Base-by-base conservation (phyloP, 2,329 filamentous ascomycete genomes). In the Claviceps sorghi region DNA sequence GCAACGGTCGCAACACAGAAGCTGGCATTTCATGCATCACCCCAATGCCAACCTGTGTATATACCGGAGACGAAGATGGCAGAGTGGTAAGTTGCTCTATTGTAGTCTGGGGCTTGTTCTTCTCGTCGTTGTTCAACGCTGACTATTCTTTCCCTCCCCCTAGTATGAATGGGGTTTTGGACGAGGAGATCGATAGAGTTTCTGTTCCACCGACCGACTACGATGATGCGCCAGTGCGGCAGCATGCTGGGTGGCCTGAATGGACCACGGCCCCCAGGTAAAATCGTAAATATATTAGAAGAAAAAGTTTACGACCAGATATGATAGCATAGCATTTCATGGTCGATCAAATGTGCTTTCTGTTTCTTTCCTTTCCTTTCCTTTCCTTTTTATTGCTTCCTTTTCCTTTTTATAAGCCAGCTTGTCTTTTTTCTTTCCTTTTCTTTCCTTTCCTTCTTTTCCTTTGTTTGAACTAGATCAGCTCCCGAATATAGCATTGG, bases 51-150 rank as follows among this genome's bases (percentile, higher is more conserved):
- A 83, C 84, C 56, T 78, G 84, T 56, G 82, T 97, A 10, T 97
- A 96, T 67, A 95, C 90, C 0, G 93, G 91, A 3, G 93, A 97
- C 70, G 93, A 97, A 57, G 85, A 89, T 57, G 93, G 93, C 32
- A 78, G 83, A 73, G 91, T 98, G 68, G 87, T 93, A 57, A 65
- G 69, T 38, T 38, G 30, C 45, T 22, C 30, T 9, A 5, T 21
- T 21, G 30, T 11, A 41, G 21, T 38, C 8, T 29, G n/a, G 30
- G 13, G 1, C 5, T 38, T 38, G 2, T 38, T 38, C 4, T 38
- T 38, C 15, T 38, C 7, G 4, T n/a, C 52, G 40, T 17, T 8
- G n/a, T 29, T 9, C 41, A 36, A 32, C 46, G 42, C 48, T 51
- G 43, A 53, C 53, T 29, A 50, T 36, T 9, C 21, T 0, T 15